phyloP scores from a whole-genome alignment of 1,284 basidiomycete genomes.

The Agroathelia rolfsii region DNA sequence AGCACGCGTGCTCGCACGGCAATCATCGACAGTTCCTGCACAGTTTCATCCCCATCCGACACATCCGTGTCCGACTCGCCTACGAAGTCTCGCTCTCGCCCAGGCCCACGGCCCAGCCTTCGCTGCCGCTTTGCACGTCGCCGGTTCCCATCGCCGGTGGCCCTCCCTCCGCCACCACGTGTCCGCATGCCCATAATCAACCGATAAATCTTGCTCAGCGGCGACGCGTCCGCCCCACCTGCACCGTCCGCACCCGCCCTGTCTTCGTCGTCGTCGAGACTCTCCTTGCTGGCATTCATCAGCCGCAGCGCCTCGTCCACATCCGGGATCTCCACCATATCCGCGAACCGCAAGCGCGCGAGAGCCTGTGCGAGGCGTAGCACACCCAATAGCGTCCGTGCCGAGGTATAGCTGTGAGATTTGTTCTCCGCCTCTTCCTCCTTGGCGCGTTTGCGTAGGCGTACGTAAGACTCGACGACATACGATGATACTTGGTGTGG shows the following conservation, averaged over 20 bases:
- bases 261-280: slow-evolving; percentile 72
- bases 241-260: slow-evolving; percentile 48
- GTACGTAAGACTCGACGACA: slow-evolving; percentile 92
- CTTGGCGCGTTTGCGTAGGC: slow-evolving; percentile 86
- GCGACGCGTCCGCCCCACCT: slow-evolving; percentile 75
- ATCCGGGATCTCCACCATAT: slow-evolving; percentile 74
- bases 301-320: slow-evolving; percentile 95
- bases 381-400: slow-evolving; percentile 90
- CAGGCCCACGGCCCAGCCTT: slow-evolving; percentile 57
- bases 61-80: slow-evolving; percentile 42
- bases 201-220: slow-evolving; percentile 76
- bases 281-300: slow-evolving; percentile 95
- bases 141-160: slow-evolving; percentile 28
- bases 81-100: slow-evolving; percentile 59
- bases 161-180: slow-evolving; percentile 25
- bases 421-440: slow-evolving; percentile 87
- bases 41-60: slow-evolving; percentile 47
- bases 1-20: slow-evolving; percentile 80
- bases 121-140: slow-evolving; percentile 29
- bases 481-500: slow-evolving; percentile 84
- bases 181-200: slow-evolving; percentile 88
- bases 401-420: slow-evolving; percentile 92
- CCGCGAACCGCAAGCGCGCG: slow-evolving; percentile 81
- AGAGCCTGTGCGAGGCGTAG: slow-evolving; percentile 92
- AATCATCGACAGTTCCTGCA: slow-evolving; percentile 67